Conservation (phyloP, 73 alveolate species). For the Urostyla sp. region DNA sequence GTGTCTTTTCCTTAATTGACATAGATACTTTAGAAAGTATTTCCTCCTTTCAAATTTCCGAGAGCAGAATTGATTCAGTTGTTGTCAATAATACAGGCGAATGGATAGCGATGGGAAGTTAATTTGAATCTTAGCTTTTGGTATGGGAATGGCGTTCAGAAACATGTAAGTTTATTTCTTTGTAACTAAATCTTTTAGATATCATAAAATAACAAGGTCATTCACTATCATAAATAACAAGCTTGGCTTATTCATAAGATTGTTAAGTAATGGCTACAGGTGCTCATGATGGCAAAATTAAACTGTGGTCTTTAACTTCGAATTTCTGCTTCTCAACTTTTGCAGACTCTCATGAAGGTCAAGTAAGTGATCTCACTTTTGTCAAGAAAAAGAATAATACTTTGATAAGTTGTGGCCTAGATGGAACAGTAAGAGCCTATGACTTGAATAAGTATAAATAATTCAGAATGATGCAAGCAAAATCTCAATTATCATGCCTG, state of each 20-base stretch:
- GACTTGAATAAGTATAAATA: slow-evolving; percentile 92
- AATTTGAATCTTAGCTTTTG: slow-evolving; percentile 83
- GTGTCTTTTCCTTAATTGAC: slow-evolving; percentile 85
- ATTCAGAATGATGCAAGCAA: slow-evolving; percentile 91
- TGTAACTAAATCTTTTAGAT: slow-evolving; percentile 10
- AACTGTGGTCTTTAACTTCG: slow-evolving; percentile 86
- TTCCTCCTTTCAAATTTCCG: slow-evolving; percentile 87
- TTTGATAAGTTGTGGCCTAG: slow-evolving; percentile 85
- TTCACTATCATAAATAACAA: slow-evolving; percentile 80
- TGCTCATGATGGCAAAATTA: slow-evolving; percentile 92
- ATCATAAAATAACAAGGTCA: slow-evolving; percentile 91
- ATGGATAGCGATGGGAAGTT: slow-evolving; percentile 93
- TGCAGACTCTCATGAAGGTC: slow-evolving; percentile 90
- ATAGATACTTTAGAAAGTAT: slow-evolving; percentile 82
- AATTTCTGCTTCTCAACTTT: slow-evolving; percentile 92
- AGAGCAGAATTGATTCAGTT: slow-evolving; percentile 81
- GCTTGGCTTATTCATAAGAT: slow-evolving; percentile 84
- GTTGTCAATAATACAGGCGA: slow-evolving; percentile 91
- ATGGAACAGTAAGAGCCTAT: slow-evolving; percentile 96
- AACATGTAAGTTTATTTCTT: slow-evolving; percentile 47
- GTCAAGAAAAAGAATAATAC: slow-evolving; percentile 86
- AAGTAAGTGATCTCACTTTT: slow-evolving; percentile 87
- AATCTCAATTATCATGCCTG: slow-evolving; percentile 87
- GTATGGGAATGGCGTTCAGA: slow-evolving; percentile 99
- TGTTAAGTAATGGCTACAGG: slow-evolving; percentile 94